These are phyloP conservation scores for Fusarium globosum DNA, from an alignment of 2,329 filamentous ascomycete genomes.

Conservation along the genomic window DNA sequence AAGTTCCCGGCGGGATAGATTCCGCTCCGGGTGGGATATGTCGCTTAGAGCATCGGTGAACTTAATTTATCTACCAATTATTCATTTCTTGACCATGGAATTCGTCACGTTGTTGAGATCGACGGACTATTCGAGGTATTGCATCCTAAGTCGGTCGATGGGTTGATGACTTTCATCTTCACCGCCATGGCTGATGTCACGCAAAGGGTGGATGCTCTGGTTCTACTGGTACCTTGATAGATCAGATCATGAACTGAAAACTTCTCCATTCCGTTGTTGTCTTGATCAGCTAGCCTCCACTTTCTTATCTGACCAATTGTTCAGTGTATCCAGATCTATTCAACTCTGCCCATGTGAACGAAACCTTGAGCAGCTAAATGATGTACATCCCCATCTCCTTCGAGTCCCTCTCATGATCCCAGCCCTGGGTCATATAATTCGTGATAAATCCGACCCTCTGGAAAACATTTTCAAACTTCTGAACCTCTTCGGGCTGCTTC, in stretches of 20 bases:
- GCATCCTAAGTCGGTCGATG: background rate
- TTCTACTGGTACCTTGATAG: background rate
- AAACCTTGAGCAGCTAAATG: slow-evolving; percentile 3
- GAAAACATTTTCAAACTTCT: slow-evolving; percentile 25
- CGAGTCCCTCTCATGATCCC: slow-evolving; percentile 27
- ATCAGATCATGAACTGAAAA: background rate
- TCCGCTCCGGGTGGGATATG: background rate
- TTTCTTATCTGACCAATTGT: background rate
- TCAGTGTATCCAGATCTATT: no score
- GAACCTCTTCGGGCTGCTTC: slow-evolving; percentile 27
- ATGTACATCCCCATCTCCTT: slow-evolving; percentile 26
- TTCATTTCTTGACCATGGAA: background rate
- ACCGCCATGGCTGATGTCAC: background rate
- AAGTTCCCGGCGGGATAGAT: background rate
- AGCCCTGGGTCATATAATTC: slow-evolving; percentile 26
- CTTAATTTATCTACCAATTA: background rate
- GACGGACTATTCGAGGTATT: background rate
- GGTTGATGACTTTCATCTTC: background rate
- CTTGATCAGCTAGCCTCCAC: fast-evolving
- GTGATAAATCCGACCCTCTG: slow-evolving; percentile 33
- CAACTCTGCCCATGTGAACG: fast-evolving
- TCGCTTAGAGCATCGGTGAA: background rate
- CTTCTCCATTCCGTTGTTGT: background rate
- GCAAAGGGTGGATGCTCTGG: background rate
- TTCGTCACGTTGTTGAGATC: background rate